Base-by-base conservation (phyloP, 306 rosid species). In the Vigna hirtella region DNA sequence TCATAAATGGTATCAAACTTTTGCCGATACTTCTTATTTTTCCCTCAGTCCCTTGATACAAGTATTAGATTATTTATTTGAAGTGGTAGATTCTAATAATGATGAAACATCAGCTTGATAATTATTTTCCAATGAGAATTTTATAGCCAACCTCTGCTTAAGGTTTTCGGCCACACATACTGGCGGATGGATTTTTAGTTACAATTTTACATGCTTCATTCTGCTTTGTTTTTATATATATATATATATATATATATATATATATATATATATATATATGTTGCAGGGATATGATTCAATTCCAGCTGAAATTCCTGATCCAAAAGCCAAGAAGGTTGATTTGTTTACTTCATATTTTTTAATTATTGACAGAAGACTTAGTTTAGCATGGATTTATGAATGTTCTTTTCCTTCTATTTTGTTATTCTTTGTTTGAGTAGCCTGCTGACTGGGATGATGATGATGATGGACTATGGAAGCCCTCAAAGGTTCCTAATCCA, bases 401-500 rank as follows among this genome's bases (percentile, higher is more conserved):
- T 55, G 45, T 55, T 64, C 8, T 74, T 73, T 72, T 52, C 53
- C 18, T 72, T 12, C 24, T 66, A 15, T 59, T 72, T 49, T 68
- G 11, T 77, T 50, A 10, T 83, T 36, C 36, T 81, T 59, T 70
- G 26, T 74, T 75, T 83, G 70, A 77, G 74, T 78, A 95, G 98
- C 98, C 98, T 43, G 88, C 45, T 70, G 77, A 86, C 59, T 95
- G 98, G 98, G 98, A 95, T 74, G 98, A 91, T 14, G 98, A 95
- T 12, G 97, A 91, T 50, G 90, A 89, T 68, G 98, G 97, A 51
- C 57, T 95, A 70, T 95, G 98, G 98, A 95, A 82, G 85, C 76
- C 93, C 42, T 88, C 97, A 30, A 95, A 89, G 86, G 77, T 95
- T 78, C 98, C 97, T 63, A 95, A 95, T 79, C 96, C 98, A 34